Base-by-base conservation (phyloP, 768 basidiomycete genomes). In the Podaxis sp. region DNA sequence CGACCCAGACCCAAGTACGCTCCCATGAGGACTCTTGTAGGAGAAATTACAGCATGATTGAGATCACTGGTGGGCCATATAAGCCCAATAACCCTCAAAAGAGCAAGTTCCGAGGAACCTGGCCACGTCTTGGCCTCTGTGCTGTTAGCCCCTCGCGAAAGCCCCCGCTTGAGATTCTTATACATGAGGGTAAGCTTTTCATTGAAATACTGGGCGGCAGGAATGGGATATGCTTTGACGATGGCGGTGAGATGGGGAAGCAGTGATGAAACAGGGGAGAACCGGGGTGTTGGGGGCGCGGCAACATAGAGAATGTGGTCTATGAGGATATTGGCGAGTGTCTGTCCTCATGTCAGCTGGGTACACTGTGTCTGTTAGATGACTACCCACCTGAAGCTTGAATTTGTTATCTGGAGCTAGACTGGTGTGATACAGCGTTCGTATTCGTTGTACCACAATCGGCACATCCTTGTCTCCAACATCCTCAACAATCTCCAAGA, bases 41-140 rank as follows among this genome's bases (percentile, higher is more conserved):
- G 93, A 0, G 93, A 91, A 19, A 94, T 79, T 51, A 98, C 94
- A 0, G 88, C 85, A 73, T 99, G 96, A 56, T 88, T 89, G 75
- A 96, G 83, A 75, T 99, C 97, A 71, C 94, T 96, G 2, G 95
- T 94, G 2, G 95, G 91, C 96, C 96, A 99, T 38, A 91, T 77
- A 13, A 80, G 76, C 3, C 94, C 94, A 55, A 93, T 83, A 41
- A 95, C 73, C 24, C 95, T 87, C 33, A 98, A 78, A 2, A 99
- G 78, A 0, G 83, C 79, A 19, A 99, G 80, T 72, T 99, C 97
- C 4, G 93, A 76, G 3, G 87, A 73, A 29, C 90, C 89, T 5
- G 97, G 96, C 89, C 93, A 98, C 0, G 94, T 98, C 76, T 85
- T 91, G 2, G 93, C 80, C 8, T 84, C 78, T 0, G 72, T 72